Base-by-base conservation (phyloP, 371 early-diverging fungal genomes). In the Lichtheimia corymbifera region DNA sequence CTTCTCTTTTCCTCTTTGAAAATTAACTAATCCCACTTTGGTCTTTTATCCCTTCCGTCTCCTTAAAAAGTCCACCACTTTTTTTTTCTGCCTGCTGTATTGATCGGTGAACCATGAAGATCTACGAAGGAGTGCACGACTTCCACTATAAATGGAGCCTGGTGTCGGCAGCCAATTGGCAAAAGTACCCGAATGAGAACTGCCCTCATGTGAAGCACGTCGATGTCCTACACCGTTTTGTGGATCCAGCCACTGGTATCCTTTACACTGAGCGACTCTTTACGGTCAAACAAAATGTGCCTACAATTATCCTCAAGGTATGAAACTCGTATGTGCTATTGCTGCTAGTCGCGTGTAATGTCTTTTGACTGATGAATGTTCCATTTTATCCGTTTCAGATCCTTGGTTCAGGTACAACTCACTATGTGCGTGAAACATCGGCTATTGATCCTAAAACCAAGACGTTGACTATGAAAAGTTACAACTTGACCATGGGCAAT, bases 101-200 rank as follows among this genome's bases (percentile, higher is more conserved):
- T 35, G 28, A 28, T 35, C 35, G 9, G 35, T 35, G 11, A 35
- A 35, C 35, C 35, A 93, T 93, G 95, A 89, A 91, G 70, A 80
- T 93, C 60, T 90, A 92, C 59, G 84, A 90, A 69, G 78, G 85
- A 28, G 70, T 83, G 22, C 88, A 91, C 67, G 81, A 78, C 25
- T 86, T 85, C 72, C 65, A 79, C 60, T 90, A 95, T 79, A 80
- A 88, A 59, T 98, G 96, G 95, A 83, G 74, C 25, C 82, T 90
- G 14, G 91, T 97, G 22, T 95, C 96, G 15, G 82, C 89, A 11
- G 98, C 95, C 44, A 90, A 93, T 74, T 98, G 94, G 94, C 85
- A 88, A 70, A 98, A 98, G 77, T 98, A 98, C 76, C 98, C 98
- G 4, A 98, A 98, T 73, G 93, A 92, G 35, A 82, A 88, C 44